These are phyloP conservation scores for Ilyonectria sp. DNA, from an alignment of 2,329 filamentous ascomycete genomes.

Conservation along the genomic window DNA sequence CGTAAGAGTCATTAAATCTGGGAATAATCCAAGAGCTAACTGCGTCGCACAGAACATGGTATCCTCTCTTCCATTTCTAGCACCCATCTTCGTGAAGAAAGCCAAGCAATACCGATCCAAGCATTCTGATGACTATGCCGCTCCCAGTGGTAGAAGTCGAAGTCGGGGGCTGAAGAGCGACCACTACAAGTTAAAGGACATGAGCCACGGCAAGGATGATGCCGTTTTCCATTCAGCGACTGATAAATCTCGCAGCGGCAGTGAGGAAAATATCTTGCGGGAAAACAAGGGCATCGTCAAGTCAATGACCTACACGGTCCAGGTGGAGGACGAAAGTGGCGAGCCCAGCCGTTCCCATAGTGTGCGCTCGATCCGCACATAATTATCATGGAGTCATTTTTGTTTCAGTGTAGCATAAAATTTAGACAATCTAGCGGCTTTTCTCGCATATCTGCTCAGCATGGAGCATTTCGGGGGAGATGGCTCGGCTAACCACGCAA, in stretches of 20 bases:
- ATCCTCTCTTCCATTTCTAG: conserved; percentile 62
- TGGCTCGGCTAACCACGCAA: neutral
- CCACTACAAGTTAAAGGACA: conserved; percentile 57
- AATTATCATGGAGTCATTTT: neutral
- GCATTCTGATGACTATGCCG: conserved; percentile 51
- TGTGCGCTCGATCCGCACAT: neutral
- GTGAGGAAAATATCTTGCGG: conserved; percentile 58
- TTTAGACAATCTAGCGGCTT: neutral
- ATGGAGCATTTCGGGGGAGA: neutral
- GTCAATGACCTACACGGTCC: conserved; percentile 59
- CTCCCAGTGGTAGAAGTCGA: conserved; percentile 42
- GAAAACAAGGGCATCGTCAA: conserved; percentile 57
- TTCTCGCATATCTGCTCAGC: neutral
- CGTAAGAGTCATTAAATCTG: conserved; percentile 52
- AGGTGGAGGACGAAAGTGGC: conserved; percentile 50
- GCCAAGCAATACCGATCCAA: conserved; percentile 60
- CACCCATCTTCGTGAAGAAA: conserved; percentile 60
- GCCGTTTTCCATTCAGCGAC: conserved; percentile 48
- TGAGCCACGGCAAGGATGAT: conserved; percentile 53
- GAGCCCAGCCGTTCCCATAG: conserved; percentile 8
- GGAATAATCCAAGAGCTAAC: neutral
- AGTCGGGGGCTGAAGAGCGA: conserved; percentile 50
- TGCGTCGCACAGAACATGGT: conserved; percentile 58
- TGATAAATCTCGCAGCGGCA: conserved; percentile 48
- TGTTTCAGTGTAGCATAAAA: neutral